Evolutionary conservation across 495 filamentous ascomycete genomes (phyloP).

Genomic region (Neohortaea acidophila): DNA sequence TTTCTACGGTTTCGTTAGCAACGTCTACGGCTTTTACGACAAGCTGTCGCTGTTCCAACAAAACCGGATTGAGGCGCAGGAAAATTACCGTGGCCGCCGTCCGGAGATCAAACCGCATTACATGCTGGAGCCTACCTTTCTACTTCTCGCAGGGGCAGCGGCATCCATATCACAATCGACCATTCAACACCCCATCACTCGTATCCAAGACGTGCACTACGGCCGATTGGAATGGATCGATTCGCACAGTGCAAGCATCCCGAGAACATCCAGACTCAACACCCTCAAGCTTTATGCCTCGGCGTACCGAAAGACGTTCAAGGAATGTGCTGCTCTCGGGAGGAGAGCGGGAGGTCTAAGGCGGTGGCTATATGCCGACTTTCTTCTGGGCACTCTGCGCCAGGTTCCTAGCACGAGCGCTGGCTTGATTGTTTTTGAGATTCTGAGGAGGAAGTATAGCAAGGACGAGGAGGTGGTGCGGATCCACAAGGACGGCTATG

Average conservation of each 20-base stretch:
- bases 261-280: neutral
- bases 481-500: slow-evolving; percentile 53
- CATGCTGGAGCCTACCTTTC: slow-evolving; percentile 64
- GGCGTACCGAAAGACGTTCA: slow-evolving; percentile 62
- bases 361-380: slow-evolving; percentile 62
- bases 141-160: slow-evolving; percentile 59
- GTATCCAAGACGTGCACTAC: slow-evolving; percentile 66
- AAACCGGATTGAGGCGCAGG: slow-evolving; percentile 7
- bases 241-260: slow-evolving; percentile 30
- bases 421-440: slow-evolving; percentile 76
- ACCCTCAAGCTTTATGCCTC: slow-evolving; percentile 42
- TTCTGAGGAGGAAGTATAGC: slow-evolving; percentile 69
- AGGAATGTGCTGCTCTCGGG: slow-evolving; percentile 51
- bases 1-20: slow-evolving; percentile 65
- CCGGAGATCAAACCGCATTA: slow-evolving; percentile 68
- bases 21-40: slow-evolving; percentile 49
- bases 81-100: slow-evolving; percentile 20
- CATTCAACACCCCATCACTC: slow-evolving; percentile 61
- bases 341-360: slow-evolving; percentile 46
- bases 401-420: slow-evolving; percentile 84
- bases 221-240: slow-evolving; percentile 66
- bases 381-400: slow-evolving; percentile 55
- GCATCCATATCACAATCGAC: slow-evolving; percentile 64
- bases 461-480: slow-evolving; percentile 47
- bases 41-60: slow-evolving; percentile 8